These are phyloP conservation scores for Trametopsis cervina DNA, from an alignment of 768 basidiomycete genomes.

Conservation along the genomic window DNA sequence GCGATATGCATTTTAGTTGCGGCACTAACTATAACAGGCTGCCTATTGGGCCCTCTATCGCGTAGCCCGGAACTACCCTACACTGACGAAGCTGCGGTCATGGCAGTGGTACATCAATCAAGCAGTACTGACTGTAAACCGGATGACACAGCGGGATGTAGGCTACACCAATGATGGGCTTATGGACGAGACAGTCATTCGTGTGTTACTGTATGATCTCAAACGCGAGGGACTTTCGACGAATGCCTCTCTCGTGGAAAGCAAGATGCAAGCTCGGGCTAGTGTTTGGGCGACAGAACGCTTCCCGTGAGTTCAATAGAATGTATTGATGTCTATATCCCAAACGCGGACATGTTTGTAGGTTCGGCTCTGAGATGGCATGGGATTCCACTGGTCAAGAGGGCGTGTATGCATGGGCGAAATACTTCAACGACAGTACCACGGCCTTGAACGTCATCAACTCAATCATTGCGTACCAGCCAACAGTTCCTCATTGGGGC, in stretches of 20 bases:
- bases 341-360: slow-evolving; percentile 12
- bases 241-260: slow-evolving; percentile 41
- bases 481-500: slow-evolving; percentile 53
- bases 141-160: slow-evolving; percentile 39
- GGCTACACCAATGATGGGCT: slow-evolving; percentile 41
- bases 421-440: slow-evolving; percentile 43
- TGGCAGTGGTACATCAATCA: slow-evolving; percentile 57
- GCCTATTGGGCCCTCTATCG: slow-evolving; percentile 53
- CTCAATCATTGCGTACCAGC: slow-evolving; percentile 51
- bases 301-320: slow-evolving; percentile 46
- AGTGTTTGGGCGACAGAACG: slow-evolving; percentile 39
- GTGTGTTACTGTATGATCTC: slow-evolving; percentile 40
- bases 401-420: slow-evolving; percentile 48
- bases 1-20: background rate
- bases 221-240: slow-evolving; percentile 42
- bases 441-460: slow-evolving; percentile 47
- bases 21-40: slow-evolving; percentile 5
- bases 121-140: slow-evolving; percentile 39
- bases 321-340: too few relatives aligned
- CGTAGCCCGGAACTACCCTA: slow-evolving; percentile 50
- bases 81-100: slow-evolving; percentile 35
- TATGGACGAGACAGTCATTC: slow-evolving; percentile 52
- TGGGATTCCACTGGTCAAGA: slow-evolving; percentile 51
- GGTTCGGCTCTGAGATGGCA: slow-evolving; percentile 55
- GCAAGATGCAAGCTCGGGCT: slow-evolving; percentile 39